Conservation (phyloP, 495 filamentous ascomycete genomes). For the Neurospora discreta region DNA sequence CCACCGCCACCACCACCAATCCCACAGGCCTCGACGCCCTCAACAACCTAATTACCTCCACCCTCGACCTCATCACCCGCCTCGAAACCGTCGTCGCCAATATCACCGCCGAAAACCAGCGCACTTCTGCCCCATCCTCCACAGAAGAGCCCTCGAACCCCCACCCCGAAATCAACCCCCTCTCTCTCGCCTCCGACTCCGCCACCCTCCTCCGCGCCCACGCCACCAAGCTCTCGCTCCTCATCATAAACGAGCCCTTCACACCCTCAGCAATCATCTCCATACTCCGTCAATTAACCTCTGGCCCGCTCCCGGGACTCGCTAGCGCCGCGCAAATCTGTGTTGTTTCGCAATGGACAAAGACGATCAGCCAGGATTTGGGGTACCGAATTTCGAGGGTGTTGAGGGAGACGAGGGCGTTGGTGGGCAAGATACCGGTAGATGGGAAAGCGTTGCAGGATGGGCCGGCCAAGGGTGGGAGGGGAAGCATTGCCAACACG, state of each 20-base stretch:
- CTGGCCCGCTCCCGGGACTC: conserved; percentile 57
- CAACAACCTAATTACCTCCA: conserved; percentile 11
- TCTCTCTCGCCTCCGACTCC: conserved; percentile 49
- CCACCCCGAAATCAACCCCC: conserved; percentile 7
- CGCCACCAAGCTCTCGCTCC: conserved; percentile 73
- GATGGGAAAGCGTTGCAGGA: conserved; percentile 41
- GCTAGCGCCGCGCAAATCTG: conserved; percentile 58
- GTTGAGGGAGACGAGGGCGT: conserved; percentile 31
- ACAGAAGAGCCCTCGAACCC: background rate
- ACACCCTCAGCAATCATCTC: conserved; percentile 60
- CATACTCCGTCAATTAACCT: conserved; percentile 54
- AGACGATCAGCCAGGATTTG: conserved; percentile 45
- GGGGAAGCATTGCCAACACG: conserved; percentile 44
- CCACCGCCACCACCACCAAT: background rate
- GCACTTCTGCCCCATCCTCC: background rate
- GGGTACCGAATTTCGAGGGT: conserved; percentile 34
- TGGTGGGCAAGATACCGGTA: conserved; percentile 34
- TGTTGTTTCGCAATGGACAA: conserved; percentile 44
- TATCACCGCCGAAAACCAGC: conserved; percentile 10
- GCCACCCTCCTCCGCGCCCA: conserved; percentile 64
- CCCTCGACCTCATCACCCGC: conserved; percentile 22
- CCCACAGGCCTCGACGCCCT: conserved; percentile 12
- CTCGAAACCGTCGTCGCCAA: conserved; percentile 25
- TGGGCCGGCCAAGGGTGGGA: conserved; percentile 12
- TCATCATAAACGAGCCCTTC: conserved; percentile 76